A percentile compares a stretch with the other conserved stretches of the same genome.
Evolutionary conservation across 441 rosid species (phyloP).

Genomic region (Bruguiera hainesii): DNA sequence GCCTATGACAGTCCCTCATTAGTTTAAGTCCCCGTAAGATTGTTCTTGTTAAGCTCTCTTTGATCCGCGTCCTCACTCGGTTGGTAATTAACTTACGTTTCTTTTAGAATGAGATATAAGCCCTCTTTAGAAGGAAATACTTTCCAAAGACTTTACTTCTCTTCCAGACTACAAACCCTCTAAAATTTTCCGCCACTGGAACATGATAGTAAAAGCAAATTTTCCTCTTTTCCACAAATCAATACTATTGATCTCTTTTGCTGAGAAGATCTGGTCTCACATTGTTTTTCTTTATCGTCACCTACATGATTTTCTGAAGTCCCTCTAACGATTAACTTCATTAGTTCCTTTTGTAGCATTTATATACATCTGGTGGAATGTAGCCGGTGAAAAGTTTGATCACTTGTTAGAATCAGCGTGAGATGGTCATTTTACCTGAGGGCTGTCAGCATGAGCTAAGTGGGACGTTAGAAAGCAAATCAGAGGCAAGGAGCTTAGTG

Average conservation of each 20-base stretch:
- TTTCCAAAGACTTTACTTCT: too few relatives aligned
- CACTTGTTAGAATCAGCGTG: too few relatives aligned
- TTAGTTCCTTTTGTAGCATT: neutral
- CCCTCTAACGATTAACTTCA: neutral
- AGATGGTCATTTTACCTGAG: conserved; percentile 2
- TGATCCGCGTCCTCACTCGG: neutral
- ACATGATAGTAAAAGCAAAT: too few relatives aligned
- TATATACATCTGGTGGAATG: neutral
- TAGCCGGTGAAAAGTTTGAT: too few relatives aligned
- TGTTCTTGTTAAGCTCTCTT: neutral
- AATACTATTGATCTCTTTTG: neutral
- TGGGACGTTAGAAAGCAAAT: conserved; percentile 64
- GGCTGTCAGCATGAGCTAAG: conserved; percentile 76
- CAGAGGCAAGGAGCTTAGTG: conserved; percentile 73
- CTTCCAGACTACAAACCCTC: too few relatives aligned
- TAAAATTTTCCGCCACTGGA: too few relatives aligned
- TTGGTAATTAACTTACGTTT: too few relatives aligned
- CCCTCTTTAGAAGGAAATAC: too few relatives aligned
- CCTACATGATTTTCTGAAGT: neutral
- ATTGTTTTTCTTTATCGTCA: neutral
- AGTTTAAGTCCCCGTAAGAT: neutral
- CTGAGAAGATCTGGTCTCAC: neutral
- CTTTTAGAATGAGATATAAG: too few relatives aligned
- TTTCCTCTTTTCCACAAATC: neutral
- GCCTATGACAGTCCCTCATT: neutral